Conservation (phyloP, 345 rosid species). For the Aquilaria malaccensis region DNA sequence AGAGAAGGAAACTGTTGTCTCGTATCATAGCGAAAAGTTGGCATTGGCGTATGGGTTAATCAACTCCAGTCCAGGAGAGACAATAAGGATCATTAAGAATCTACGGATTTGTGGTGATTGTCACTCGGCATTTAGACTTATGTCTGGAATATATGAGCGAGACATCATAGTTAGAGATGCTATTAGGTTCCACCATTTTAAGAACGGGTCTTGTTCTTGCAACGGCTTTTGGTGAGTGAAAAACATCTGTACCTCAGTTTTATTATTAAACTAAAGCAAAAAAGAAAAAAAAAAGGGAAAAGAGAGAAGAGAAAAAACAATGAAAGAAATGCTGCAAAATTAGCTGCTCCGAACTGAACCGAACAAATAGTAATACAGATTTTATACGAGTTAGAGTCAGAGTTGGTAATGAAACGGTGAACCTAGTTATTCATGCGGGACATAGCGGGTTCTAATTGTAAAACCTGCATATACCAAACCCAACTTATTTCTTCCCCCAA, state of each 20-base stretch:
- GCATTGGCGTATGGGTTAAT: slow-evolving; percentile 32
- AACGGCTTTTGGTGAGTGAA: slow-evolving; percentile 29
- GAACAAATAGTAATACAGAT: no score
- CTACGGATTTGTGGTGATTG: slow-evolving; percentile 39
- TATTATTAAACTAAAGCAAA: background rate
- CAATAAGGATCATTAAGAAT: slow-evolving; percentile 34
- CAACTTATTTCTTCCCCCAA: no score
- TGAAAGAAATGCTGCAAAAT: no score
- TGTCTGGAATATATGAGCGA: slow-evolving; percentile 21
- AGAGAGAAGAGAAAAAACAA: no score
- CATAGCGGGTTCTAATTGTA: no score
- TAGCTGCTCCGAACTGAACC: no score
- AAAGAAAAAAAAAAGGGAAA: no score
- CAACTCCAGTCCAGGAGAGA: slow-evolving; percentile 13
- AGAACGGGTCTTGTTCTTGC: slow-evolving; percentile 34
- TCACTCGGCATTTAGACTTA: slow-evolving; percentile 31
- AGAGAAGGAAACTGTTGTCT: slow-evolving; percentile 29
- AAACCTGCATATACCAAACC: no score
- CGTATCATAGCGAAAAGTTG: slow-evolving; percentile 40
- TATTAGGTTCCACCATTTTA: slow-evolving; percentile 37
- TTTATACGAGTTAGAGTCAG: no score
- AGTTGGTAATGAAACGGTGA: no score
- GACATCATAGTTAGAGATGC: slow-evolving; percentile 39
- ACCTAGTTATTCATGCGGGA: no score
- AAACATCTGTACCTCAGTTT: no score